These are phyloP conservation scores for Plasmodium inui DNA, from an alignment of 169 alveolate genomes.

Conservation along the genomic window DNA sequence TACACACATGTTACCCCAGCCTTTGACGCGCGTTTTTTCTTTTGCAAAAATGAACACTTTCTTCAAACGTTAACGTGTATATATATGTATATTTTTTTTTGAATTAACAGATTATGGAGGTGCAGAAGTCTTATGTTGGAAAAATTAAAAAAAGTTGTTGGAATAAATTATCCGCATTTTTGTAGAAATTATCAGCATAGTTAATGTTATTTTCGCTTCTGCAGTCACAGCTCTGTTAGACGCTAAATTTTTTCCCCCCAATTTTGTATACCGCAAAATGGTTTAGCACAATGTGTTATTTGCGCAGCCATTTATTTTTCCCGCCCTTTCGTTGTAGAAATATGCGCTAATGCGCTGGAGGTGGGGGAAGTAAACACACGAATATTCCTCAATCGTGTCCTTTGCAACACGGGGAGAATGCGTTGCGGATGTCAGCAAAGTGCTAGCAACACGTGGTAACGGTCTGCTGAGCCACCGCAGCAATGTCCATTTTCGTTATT, in stretches of 20 bases:
- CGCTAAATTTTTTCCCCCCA: neutral
- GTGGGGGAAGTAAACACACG: neutral
- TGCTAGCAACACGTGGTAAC: neutral
- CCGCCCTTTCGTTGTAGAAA: conserved; percentile 18
- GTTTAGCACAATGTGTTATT: conserved; percentile 16
- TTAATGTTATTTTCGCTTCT: conserved; percentile 12
- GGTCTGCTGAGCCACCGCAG: neutral
- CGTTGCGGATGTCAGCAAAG: neutral
- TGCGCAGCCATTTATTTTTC: conserved; percentile 9
- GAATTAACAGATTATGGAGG: conserved; percentile 49
- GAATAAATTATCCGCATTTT: conserved; percentile 22
- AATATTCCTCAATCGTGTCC: neutral
- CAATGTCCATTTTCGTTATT: neutral
- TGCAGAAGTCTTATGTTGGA: conserved; percentile 54
- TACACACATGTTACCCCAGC: conserved; percentile 27
- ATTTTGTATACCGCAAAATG: conserved; percentile 1
- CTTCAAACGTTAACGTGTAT: neutral
- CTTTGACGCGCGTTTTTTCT: neutral
- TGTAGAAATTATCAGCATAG: conserved; percentile 48
- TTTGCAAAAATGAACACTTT: conserved; percentile 4
- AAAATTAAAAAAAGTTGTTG: conserved; percentile 2
- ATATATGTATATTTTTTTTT: neutral
- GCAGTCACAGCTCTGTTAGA: conserved; percentile 7
- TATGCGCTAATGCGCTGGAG: neutral
- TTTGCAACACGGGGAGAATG: neutral